These are phyloP conservation scores for Globisporangium carolinianum DNA, from an alignment of 352 stramenopile species.

Conservation along the genomic window DNA sequence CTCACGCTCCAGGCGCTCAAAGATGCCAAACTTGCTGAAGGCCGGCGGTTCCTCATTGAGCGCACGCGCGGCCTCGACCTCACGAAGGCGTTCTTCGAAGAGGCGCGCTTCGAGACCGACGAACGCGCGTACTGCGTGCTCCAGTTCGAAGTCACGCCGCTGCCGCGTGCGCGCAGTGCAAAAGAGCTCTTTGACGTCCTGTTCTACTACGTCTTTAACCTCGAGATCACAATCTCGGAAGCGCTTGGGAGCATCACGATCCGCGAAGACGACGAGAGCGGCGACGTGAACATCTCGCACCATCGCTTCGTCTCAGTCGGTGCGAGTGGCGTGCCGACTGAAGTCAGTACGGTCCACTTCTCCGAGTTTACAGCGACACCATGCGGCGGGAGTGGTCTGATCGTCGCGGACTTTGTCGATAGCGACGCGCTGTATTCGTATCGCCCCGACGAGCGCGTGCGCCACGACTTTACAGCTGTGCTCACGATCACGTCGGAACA, in stretches of 20 bases:
- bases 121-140: constrained; percentile 25
- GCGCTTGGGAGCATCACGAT: constrained; percentile 36
- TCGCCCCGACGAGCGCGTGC: constrained; percentile 19
- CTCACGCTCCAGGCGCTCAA: constrained; percentile 28
- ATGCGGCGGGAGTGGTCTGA: constrained; percentile 19
- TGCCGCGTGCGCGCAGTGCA: constrained; percentile 21
- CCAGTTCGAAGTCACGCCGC: constrained; percentile 33
- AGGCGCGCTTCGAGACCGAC: constrained; percentile 21
- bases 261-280: constrained; percentile 43
- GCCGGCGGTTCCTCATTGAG: constrained; percentile 29
- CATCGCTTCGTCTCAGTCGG: constrained; percentile 32
- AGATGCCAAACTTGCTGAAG: constrained; percentile 15
- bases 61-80: constrained; percentile 33
- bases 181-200: constrained; percentile 34
- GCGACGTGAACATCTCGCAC: constrained; percentile 27
- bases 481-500: constrained; percentile 6
- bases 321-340: constrained; percentile 17
- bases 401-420: constrained; percentile 32
- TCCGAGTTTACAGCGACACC: constrained; percentile 14
- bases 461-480: constrained; percentile 23
- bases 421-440: constrained; percentile 41
- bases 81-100: constrained; percentile 23
- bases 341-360: constrained; percentile 30
- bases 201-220: constrained; percentile 26
- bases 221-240: constrained; percentile 50